Conservation (phyloP, 257 asterid species). For the Parsonsia alboflavescens region DNA sequence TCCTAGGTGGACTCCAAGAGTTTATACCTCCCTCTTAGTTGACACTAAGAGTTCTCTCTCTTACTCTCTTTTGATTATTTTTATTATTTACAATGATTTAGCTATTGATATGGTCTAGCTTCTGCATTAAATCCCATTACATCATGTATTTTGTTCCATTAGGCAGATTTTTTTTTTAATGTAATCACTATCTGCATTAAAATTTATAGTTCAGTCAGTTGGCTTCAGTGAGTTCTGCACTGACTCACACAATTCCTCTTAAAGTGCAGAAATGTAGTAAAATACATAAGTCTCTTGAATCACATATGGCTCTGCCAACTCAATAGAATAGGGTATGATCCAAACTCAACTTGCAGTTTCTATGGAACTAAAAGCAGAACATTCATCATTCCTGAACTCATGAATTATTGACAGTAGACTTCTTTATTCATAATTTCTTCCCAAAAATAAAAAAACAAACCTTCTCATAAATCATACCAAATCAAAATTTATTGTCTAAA, state of each 20-base stretch:
- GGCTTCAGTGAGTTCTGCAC: too few species aligned
- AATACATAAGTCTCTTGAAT: background rate
- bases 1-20: background rate
- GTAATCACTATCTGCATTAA: background rate
- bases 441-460: background rate
- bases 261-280: background rate
- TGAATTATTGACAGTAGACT: background rate
- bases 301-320: background rate
- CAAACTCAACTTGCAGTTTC: background rate
- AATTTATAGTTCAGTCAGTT: background rate
- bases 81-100: background rate
- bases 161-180: background rate
- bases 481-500: background rate
- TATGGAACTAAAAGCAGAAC: background rate
- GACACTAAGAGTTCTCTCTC: background rate
- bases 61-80: background rate
- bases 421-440: background rate
- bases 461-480: background rate
- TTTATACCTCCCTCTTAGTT: background rate
- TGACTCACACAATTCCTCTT: background rate
- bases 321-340: background rate
- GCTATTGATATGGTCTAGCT: background rate
- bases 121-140: background rate
- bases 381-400: background rate
- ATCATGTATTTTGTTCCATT: background rate